Percentiles rank a stretch among this genome's conserved stretches.
Conservation (phyloP, 129 eudicot genomes). For the Lactuca saligna region DNA sequence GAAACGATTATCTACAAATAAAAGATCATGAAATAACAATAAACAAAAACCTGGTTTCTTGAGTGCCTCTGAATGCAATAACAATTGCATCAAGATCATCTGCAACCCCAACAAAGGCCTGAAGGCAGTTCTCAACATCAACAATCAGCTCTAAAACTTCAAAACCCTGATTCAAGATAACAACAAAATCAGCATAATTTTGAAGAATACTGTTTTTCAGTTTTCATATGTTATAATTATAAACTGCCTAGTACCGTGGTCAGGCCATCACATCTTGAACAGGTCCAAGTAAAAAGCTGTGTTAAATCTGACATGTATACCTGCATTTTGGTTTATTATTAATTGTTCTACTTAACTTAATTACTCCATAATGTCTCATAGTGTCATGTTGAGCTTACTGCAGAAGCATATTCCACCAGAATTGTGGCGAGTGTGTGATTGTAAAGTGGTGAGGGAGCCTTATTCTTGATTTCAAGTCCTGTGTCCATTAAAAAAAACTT, state of each 20-base stretch:
- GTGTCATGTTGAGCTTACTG: conserved; percentile 50
- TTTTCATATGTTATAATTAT: background rate
- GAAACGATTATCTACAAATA: background rate
- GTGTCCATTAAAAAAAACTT: conserved; percentile 24
- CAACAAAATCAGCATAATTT: conserved; percentile 11
- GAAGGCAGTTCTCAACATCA: conserved; percentile 84
- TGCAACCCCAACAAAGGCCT: conserved; percentile 97
- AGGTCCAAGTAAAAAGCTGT: conserved; percentile 89
- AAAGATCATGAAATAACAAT: background rate
- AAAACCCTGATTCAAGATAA: conserved; percentile 57
- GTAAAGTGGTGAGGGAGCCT: conserved; percentile 42
- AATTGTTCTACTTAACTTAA: background rate
- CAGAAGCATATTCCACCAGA: conserved; percentile 88
- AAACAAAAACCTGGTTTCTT: conserved; percentile 61
- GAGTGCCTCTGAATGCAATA: conserved; percentile 97
- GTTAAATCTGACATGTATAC: conserved; percentile 85
- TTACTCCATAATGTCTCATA: background rate
- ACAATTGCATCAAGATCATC: conserved; percentile 72
- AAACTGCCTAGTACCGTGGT: conserved; percentile 51
- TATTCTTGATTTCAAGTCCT: conserved; percentile 49
- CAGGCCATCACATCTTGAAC: conserved; percentile 80
- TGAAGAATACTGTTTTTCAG: background rate
- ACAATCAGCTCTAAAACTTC: conserved; percentile 85
- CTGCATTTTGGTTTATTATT: conserved; percentile 37
- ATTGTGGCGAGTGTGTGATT: conserved; percentile 76